phyloP scores from a whole-genome alignment of 73 alveolate species.

The Breviolum minutum region DNA sequence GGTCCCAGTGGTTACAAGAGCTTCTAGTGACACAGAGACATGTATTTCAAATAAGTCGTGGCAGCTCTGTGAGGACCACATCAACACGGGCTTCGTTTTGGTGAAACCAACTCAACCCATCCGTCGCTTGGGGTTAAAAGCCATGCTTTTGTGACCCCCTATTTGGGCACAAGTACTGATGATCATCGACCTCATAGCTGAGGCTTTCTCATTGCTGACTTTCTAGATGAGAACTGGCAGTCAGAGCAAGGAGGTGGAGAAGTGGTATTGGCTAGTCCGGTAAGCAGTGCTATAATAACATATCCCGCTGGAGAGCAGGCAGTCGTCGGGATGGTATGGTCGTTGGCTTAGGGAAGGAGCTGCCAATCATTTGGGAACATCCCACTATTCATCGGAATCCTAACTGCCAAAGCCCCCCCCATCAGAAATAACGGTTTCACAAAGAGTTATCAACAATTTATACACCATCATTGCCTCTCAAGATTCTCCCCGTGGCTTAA shows the following conservation, averaged over 20 bases:
- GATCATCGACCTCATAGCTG: background rate
- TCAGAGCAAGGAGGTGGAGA: constrained; percentile 80
- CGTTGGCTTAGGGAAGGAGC: background rate
- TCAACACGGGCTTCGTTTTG: constrained; percentile 74
- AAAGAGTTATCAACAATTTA: background rate
- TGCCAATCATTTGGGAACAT: too few species aligned
- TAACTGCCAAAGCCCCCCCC: too few species aligned
- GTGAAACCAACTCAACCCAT: constrained; percentile 64
- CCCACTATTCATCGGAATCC: too few species aligned
- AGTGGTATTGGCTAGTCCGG: background rate
- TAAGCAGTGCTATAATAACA: background rate
- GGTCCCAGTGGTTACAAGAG: too few species aligned
- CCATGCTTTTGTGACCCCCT: background rate
- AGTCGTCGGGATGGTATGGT: constrained; percentile 80
- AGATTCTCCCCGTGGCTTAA: background rate
- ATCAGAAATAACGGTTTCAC: too few species aligned
- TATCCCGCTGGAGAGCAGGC: background rate
- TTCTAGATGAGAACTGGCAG: constrained; percentile 69
- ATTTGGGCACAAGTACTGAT: background rate
- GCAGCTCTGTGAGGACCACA: constrained; percentile 29
- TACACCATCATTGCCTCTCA: background rate
- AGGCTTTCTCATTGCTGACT: constrained; percentile 71
- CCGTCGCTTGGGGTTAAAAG: background rate
- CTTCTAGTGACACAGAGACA: background rate
- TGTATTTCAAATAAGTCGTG: background rate